Evolutionary conservation across 306 rosid genomes (phyloP).

Genomic region (Pyrus communis): DNA sequence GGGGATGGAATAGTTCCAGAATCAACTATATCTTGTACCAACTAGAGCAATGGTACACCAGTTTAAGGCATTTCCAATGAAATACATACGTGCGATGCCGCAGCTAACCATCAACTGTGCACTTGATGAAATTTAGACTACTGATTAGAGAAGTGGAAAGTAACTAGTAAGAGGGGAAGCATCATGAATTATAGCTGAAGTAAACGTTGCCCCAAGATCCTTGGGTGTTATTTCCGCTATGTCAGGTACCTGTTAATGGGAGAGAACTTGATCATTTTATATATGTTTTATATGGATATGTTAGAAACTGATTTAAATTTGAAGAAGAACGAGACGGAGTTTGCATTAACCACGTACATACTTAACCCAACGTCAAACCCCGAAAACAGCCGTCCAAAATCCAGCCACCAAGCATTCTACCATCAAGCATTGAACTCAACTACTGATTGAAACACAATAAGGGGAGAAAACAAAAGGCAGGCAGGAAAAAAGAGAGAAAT

Average conservation of each 20-base stretch:
- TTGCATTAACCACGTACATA: conserved; percentile 11
- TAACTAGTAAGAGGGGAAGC: background rate
- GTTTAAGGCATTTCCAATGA: conserved; percentile 22
- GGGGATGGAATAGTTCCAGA: conserved; percentile 50
- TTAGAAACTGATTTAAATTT: background rate
- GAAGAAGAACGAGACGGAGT: background rate
- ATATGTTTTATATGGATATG: background rate
- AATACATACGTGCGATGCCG: conserved; percentile 14
- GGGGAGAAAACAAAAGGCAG: background rate
- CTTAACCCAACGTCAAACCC: background rate
- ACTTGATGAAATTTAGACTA: background rate
- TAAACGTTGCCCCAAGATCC: conserved; percentile 18
- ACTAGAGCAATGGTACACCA: conserved; percentile 38
- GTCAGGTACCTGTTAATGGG: conserved; percentile 13
- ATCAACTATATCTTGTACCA: conserved; percentile 6
- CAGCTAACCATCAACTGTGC: conserved; percentile 12
- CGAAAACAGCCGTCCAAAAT: background rate
- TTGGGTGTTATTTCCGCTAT: conserved; percentile 32
- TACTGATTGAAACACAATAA: background rate
- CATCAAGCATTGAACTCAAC: background rate
- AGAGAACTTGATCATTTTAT: background rate
- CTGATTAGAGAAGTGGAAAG: background rate
- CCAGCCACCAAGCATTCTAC: background rate
- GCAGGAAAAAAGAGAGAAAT: background rate
- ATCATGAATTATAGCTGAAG: background rate